Conservation (phyloP, 2,329 filamentous ascomycete species). For the Aspergillus candidus region DNA sequence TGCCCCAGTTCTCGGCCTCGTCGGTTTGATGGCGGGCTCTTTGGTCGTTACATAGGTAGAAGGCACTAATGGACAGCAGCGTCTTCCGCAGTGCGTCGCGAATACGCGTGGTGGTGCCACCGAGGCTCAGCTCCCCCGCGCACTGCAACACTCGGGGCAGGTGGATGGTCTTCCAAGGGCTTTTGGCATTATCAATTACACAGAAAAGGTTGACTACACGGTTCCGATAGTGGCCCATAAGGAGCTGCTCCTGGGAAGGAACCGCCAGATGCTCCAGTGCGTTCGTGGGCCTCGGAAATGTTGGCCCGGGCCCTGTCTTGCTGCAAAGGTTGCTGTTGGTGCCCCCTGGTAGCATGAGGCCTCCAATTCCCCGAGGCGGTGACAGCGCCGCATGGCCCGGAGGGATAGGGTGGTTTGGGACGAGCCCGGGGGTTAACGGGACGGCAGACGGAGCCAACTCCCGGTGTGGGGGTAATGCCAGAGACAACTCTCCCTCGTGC, state of each 20-base stretch:
- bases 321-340: no score
- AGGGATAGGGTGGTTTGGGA: no score
- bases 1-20: constrained; percentile 2
- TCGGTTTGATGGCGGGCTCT: not conserved
- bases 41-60: constrained; percentile 5
- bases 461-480: no score
- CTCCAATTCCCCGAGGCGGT: no score
- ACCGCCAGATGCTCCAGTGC: not conserved
- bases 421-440: no score
- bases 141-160: constrained; percentile 4
- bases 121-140: constrained; percentile 3
- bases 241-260: constrained; percentile 1
- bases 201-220: constrained; percentile 5
- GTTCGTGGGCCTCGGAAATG: no score
- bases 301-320: no score
- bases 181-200: constrained; percentile 6
- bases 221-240: constrained; percentile 6
- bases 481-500: no score
- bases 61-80: constrained; percentile 6
- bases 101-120: constrained; percentile 2
- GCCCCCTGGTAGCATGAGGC: no score
- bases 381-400: no score
- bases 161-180: constrained; percentile 8
- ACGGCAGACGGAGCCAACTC: no score
- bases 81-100: constrained; percentile 3